Evolutionary conservation across 1,284 basidiomycete species (phyloP).

Genomic region (Rhodotorula sp.): DNA sequence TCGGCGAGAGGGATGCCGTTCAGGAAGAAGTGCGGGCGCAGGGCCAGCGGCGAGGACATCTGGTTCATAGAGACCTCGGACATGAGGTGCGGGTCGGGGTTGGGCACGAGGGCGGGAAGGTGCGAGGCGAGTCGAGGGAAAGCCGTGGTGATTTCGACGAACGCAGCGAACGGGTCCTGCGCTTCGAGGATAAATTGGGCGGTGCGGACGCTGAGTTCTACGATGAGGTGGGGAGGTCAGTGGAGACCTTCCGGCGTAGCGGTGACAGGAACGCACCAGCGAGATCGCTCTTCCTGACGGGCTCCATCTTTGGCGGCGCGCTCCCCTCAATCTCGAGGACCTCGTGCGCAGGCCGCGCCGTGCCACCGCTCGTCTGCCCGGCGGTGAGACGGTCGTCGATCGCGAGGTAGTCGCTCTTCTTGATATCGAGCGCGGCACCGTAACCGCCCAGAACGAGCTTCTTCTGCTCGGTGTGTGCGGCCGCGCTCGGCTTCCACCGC

Average conservation of each 20-base stretch:
- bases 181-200: slow-evolving; percentile 70
- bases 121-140: slow-evolving; percentile 76
- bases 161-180: slow-evolving; percentile 61
- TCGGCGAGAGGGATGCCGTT: slow-evolving; percentile 70
- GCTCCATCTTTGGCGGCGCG: slow-evolving; percentile 29
- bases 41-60: slow-evolving; percentile 17
- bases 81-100: slow-evolving; percentile 50
- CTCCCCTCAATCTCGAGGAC: slow-evolving; percentile 34
- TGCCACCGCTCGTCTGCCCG: not conserved
- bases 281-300: slow-evolving; percentile 39
- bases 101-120: slow-evolving; percentile 56
- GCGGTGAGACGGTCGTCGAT: slow-evolving; percentile 71
- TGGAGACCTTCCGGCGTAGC: not conserved
- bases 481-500: slow-evolving; percentile 48
- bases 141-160: slow-evolving; percentile 76
- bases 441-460: slow-evolving; percentile 72
- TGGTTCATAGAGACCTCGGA: slow-evolving; percentile 65
- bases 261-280: slow-evolving; percentile 18
- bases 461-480: not conserved
- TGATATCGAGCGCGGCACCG: slow-evolving; percentile 86
- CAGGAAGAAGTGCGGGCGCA: slow-evolving; percentile 65
- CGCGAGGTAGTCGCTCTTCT: slow-evolving; percentile 96
- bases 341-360: slow-evolving; percentile 46
- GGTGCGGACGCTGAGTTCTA: slow-evolving; percentile 72
- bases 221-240: slow-evolving; percentile 14